phyloP scores from a whole-genome alignment of 495 filamentous ascomycete species.

The Wilcoxina mikolae region DNA sequence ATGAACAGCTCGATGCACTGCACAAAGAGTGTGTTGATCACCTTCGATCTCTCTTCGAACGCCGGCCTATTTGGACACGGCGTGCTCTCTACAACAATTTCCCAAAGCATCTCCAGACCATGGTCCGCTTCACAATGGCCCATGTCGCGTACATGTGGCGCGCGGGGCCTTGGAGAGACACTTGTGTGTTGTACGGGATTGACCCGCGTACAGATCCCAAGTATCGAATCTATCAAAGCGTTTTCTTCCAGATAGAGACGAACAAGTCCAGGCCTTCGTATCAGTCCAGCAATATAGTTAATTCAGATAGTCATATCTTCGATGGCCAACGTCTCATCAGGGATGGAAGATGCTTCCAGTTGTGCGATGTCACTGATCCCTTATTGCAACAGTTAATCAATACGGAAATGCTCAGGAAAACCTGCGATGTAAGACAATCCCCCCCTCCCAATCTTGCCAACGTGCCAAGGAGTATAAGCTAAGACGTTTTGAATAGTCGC shows the following conservation, averaged over 20 bases:
- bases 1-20: conserved; percentile 41
- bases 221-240: conserved; percentile 69
- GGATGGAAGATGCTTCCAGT: conserved; percentile 81
- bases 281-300: conserved; percentile 13
- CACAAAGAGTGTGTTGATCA: conserved; percentile 36
- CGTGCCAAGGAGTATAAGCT: conserved; percentile 36
- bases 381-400: conserved; percentile 42
- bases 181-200: conserved; percentile 65
- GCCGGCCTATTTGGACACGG: conserved; percentile 75
- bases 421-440: conserved; percentile 32
- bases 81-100: conserved; percentile 55
- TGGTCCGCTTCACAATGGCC: conserved; percentile 27
- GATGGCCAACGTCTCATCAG: conserved; percentile 51
- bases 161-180: conserved; percentile 79
- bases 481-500: conserved; percentile 34
- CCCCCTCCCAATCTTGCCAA: conserved; percentile 27
- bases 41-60: conserved; percentile 45
- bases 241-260: conserved; percentile 56
- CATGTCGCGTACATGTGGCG: conserved; percentile 77
- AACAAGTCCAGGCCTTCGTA: conserved; percentile 36
- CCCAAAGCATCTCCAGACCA: conserved; percentile 23
- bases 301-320: conserved; percentile 53
- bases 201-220: conserved; percentile 65
- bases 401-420: conserved; percentile 31
- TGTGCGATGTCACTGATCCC: conserved; percentile 80